These are phyloP conservation scores for Aquilaria agallochum DNA, from an alignment of 441 rosid species.

Conservation along the genomic window DNA sequence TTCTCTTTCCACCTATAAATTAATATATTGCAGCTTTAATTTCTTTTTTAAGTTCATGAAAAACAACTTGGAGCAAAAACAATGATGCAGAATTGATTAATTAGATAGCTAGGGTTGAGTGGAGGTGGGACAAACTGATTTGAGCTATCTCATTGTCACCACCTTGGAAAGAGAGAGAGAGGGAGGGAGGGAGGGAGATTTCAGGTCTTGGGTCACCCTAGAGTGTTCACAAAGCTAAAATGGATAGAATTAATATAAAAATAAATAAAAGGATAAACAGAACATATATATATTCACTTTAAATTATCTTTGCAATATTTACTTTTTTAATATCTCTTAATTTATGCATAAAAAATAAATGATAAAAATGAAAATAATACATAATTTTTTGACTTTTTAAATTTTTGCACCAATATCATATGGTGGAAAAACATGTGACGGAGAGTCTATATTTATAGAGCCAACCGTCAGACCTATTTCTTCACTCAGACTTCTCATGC, in stretches of 20 bases:
- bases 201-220: conserved; percentile 64
- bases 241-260: conserved; percentile 13
- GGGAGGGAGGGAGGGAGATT: conserved; percentile 16
- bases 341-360: too few species aligned
- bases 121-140: conserved; percentile 52
- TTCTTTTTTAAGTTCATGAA: conserved; percentile 2
- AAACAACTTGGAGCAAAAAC: too few species aligned
- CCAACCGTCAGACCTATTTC: conserved; percentile 43
- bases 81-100: conserved; percentile 9
- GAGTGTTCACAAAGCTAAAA: conserved; percentile 60
- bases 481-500: conserved; percentile 61
- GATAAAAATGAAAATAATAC: neutral
- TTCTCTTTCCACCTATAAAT: conserved; percentile 19
- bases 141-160: conserved; percentile 18
- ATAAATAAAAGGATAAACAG: too few species aligned
- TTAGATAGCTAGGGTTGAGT: conserved; percentile 41
- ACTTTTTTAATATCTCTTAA: too few species aligned
- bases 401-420: neutral
- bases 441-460: neutral
- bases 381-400: too few species aligned
- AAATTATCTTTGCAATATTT: too few species aligned
- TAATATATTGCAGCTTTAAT: conserved; percentile 17
- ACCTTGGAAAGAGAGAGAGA: conserved; percentile 13
- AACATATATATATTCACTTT: neutral
- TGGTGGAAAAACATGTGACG: neutral